Conservation (phyloP, 148 eudicot species). For the Camellia sinensis region DNA sequence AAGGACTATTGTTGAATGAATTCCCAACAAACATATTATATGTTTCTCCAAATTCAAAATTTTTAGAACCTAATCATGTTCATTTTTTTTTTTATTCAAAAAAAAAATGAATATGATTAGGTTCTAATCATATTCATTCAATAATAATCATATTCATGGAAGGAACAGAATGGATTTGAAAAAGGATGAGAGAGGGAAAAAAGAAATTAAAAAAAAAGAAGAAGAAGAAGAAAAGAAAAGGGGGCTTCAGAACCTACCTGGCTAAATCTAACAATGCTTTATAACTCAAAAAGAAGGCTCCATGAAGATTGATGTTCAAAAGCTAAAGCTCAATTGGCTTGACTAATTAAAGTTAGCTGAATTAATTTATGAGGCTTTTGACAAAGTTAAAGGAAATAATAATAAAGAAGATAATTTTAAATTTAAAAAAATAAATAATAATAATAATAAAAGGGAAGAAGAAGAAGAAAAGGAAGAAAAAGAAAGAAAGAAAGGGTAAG, state of each 20-base stretch:
- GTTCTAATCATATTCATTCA: no score
- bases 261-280: neutral
- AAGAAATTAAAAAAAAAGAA: no score
- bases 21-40: neutral
- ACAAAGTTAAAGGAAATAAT: neutral
- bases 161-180: neutral
- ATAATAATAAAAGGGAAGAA: no score
- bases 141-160: neutral
- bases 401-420: no score
- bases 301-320: neutral
- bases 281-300: neutral
- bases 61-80: neutral
- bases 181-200: neutral
- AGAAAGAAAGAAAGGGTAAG: neutral
- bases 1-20: neutral
- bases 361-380: slow-evolving; percentile 3
- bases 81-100: no score
- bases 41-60: neutral
- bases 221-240: no score
- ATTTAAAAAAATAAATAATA: no score
- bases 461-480: no score
- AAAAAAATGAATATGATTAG: no score
- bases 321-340: slow-evolving; percentile 12
- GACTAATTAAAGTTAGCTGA: neutral
- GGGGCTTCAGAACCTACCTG: neutral